phyloP scores from a whole-genome alignment of 345 rosid species.

The Streptanthus diversifolius region DNA sequence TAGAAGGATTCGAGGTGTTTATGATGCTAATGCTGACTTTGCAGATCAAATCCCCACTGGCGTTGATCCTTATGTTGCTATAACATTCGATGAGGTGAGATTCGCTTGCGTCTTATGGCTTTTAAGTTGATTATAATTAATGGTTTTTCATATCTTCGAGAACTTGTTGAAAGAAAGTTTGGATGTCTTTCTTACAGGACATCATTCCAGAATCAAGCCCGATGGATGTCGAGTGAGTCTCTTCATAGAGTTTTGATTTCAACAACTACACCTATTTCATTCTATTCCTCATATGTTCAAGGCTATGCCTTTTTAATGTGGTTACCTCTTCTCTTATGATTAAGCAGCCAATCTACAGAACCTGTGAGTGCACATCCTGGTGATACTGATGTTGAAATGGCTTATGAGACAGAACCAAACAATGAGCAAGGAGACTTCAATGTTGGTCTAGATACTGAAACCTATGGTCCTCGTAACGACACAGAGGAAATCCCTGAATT shows the following conservation, averaged over 20 bases:
- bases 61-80: slow-evolving; percentile 55
- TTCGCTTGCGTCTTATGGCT: neutral
- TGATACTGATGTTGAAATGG: slow-evolving; percentile 12
- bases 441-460: slow-evolving; percentile 13
- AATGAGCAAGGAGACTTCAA: slow-evolving; percentile 31
- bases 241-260: slow-evolving; percentile 14
- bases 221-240: slow-evolving; percentile 47
- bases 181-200: slow-evolving; percentile 42
- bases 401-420: slow-evolving; percentile 28
- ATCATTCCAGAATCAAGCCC: slow-evolving; percentile 30
- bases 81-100: slow-evolving; percentile 68
- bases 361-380: slow-evolving; percentile 23
- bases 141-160: neutral
- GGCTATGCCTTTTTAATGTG: neutral
- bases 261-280: neutral
- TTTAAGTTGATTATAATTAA: neutral
- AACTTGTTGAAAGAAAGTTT: neutral
- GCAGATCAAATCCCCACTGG: slow-evolving; percentile 71
- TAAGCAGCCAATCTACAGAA: slow-evolving; percentile 32
- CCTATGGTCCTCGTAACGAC: slow-evolving; percentile 37
- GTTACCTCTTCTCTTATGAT: neutral
- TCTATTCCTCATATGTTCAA: neutral
- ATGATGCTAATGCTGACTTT: neutral
- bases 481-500: slow-evolving; percentile 26
- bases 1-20: neutral